phyloP scores from a whole-genome alignment of 148 eudicot genomes.

The Cornus controversa region DNA sequence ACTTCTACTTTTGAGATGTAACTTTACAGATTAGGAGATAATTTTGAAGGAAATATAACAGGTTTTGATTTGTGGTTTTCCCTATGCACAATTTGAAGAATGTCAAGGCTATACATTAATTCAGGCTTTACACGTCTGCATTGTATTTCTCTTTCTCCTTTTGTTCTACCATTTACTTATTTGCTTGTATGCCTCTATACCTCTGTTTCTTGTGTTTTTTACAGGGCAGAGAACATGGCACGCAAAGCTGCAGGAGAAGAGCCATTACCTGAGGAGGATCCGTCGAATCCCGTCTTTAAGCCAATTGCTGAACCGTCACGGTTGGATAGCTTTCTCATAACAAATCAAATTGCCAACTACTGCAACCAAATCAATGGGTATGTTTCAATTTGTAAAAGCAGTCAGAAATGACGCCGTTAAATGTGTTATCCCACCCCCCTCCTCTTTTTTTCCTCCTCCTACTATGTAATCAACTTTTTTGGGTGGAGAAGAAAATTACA shows the following conservation, averaged over 20 bases:
- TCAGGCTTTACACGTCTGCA: background rate
- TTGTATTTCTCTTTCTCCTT: background rate
- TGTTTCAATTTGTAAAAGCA: background rate
- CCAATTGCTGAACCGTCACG: slow-evolving; percentile 84
- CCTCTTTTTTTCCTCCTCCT: too few relatives aligned
- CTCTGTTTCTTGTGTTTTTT: background rate
- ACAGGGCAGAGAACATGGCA: slow-evolving; percentile 72
- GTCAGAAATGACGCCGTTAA: background rate
- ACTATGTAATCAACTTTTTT: background rate
- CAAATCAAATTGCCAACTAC: slow-evolving; percentile 88
- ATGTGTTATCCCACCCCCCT: background rate
- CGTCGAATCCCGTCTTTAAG: slow-evolving; percentile 71
- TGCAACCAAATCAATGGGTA: slow-evolving; percentile 98
- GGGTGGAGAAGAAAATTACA: background rate
- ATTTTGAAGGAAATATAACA: background rate
- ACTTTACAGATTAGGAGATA: background rate
- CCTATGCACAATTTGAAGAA: background rate
- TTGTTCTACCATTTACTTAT: background rate
- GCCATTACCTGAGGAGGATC: slow-evolving; percentile 94
- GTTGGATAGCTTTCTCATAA: slow-evolving; percentile 85
- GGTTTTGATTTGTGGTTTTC: background rate
- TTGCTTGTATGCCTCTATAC: background rate
- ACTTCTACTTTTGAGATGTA: background rate
- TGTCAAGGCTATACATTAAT: background rate
- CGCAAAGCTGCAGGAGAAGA: slow-evolving; percentile 94